Evolutionary conservation across 2,329 filamentous ascomycete species (phyloP), one percentile per base, ranked within the genome.

Genomic region (Fonsecaea nubica): DNA sequence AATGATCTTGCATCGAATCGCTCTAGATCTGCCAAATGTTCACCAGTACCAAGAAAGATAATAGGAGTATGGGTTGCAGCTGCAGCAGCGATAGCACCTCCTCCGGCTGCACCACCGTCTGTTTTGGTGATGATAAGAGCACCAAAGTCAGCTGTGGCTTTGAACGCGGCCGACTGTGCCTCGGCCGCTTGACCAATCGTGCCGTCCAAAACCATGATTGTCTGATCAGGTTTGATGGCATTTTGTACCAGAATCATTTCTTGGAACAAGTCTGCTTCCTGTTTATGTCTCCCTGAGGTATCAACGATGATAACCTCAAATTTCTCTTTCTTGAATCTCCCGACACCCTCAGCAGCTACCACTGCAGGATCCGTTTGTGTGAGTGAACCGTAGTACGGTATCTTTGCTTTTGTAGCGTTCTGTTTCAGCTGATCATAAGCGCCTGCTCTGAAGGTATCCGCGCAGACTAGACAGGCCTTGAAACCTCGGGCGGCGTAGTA

Each of bases 81-180:
- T 64, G 99, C 95, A 9, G 95, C 95, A 3, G 94, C 98, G 64
- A 99, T 99, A 68, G 95, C 95, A 81, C 95, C 95, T 84, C 95
- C 95, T 74, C 95, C 95, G 55, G 92, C 92, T 0, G 95, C 95
- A 73, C 97, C 92, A 71, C 95, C 95, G 76, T 99, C 95, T 0
- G 94, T 98, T 83, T 99, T 99, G 60, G 95, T 99, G 76, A 99
- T 97, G 76, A 99, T 97, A 75, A 99, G 99, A 71, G 95, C 93
- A 76, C 95, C 95, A 74, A 98, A 99, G 78, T 97, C 92, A 38
- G 95, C 93, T 0, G 93, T 92, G 72, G 96, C 93, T 79, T 99
- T 99, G 87, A 99, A 99, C 0, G 95, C 95, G 74, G 96, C 90
- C 60, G 92, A 93, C 77, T 99, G 95, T 1, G 92, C 89, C 80